Evolutionary conservation across 257 asterid species (phyloP).

Genomic region (Solanum corneliomulleri): DNA sequence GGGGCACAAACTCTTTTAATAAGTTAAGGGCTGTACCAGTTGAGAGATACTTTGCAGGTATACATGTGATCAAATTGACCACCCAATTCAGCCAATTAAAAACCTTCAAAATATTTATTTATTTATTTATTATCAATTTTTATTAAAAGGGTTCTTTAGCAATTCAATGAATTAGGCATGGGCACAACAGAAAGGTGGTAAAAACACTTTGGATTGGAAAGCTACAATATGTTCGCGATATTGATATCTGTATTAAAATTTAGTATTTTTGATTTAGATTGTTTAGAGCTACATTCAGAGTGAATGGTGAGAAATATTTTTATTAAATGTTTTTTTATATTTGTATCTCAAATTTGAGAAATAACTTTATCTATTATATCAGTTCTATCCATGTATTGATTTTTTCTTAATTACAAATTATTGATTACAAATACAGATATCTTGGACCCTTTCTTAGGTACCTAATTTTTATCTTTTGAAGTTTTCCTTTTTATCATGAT

Average conservation of each 20-base stretch:
- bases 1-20: not conserved
- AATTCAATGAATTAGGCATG: not conserved
- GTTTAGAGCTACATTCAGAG: too few species aligned
- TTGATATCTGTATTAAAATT: too few species aligned
- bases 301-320: too few species aligned
- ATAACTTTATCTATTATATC: too few species aligned
- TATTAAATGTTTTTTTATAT: too few species aligned
- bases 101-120: not conserved
- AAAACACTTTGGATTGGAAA: not conserved
- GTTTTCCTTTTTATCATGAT: not conserved
- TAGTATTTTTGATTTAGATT: too few species aligned
- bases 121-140: not conserved
- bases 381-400: accelerated
- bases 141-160: not conserved
- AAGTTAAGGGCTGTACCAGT: not conserved
- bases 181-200: not conserved
- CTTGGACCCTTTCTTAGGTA: not conserved
- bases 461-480: not conserved
- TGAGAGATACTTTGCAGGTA: not conserved
- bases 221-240: not conserved
- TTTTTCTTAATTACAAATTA: not conserved
- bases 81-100: not conserved
- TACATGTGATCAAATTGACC: not conserved
- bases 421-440: not conserved
- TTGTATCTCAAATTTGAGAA: accelerated